Conservation (phyloP, 2,329 filamentous ascomycete genomes). For the Colletotrichum tanaceti region DNA sequence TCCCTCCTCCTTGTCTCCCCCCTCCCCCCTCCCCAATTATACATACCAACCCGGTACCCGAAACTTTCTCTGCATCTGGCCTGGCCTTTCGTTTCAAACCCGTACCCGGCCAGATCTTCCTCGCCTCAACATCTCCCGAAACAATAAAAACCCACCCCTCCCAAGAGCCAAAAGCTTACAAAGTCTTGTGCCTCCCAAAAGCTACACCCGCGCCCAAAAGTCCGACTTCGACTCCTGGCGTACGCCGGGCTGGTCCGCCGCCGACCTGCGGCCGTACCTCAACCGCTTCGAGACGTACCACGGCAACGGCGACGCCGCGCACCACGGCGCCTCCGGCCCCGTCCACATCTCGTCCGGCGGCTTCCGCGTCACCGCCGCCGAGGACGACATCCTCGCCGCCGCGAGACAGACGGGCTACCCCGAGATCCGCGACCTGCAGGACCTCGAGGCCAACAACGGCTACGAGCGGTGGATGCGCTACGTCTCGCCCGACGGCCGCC, state of each 20-base stretch:
- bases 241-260: constrained; percentile 61
- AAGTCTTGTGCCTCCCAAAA: constrained; percentile 27
- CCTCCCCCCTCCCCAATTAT: too few species aligned
- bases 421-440: constrained; percentile 62
- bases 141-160: too few species aligned
- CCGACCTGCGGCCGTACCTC: constrained; percentile 63
- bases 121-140: too few species aligned
- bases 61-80: too few species aligned
- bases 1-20: not conserved
- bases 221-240: constrained; percentile 65
- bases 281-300: constrained; percentile 53
- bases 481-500: constrained; percentile 51
- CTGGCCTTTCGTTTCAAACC: too few species aligned
- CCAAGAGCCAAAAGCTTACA: constrained; percentile 5
- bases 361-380: constrained; percentile 50
- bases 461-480: constrained; percentile 47
- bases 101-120: not conserved
- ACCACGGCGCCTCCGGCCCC: constrained; percentile 61
- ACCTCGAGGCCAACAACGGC: constrained; percentile 55
- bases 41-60: too few species aligned
- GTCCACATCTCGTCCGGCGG: constrained; percentile 61
- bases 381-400: constrained; percentile 59
- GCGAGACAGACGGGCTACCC: constrained; percentile 58
- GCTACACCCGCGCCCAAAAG: constrained; percentile 58
- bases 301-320: constrained; percentile 42